Evolutionary conservation across 176 grass and related monocot species (phyloP).

Genomic region (Secale cereale): DNA sequence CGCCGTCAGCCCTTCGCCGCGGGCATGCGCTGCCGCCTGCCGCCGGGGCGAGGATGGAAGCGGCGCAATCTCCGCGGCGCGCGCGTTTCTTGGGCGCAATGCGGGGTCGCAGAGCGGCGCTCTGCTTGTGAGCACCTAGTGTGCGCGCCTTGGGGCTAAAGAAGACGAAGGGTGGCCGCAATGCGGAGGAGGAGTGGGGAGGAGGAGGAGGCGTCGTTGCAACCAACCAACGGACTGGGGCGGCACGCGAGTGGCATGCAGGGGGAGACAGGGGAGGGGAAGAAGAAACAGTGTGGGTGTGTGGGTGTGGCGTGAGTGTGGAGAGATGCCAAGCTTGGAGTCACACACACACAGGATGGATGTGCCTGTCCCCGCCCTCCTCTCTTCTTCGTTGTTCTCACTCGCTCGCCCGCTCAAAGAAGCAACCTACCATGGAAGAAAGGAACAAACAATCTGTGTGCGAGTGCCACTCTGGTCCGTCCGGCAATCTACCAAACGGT

Average conservation of each 20-base stretch:
- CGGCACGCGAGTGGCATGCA: not conserved
- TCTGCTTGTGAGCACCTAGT: not conserved
- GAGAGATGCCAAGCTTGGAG: constrained; percentile 51
- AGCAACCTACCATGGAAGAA: not conserved
- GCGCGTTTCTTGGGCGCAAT: not conserved
- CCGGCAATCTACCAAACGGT: too few relatives aligned
- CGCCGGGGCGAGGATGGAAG: not conserved
- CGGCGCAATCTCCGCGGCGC: not conserved
- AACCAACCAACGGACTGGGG: constrained; percentile 8
- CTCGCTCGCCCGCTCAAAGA: not conserved
- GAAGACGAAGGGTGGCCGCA: not conserved
- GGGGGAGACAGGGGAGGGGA: not conserved
- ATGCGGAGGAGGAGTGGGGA: not conserved
- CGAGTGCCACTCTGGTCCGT: too few relatives aligned
- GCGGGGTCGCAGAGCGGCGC: not conserved
- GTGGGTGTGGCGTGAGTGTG: not conserved
- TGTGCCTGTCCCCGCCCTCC: not conserved
- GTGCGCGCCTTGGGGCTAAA: not conserved
- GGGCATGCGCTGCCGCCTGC: not conserved
- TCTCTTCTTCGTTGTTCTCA: too few relatives aligned
- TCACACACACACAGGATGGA: constrained; percentile 34
- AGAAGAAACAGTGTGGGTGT: constrained; percentile 18
- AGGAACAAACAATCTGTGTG: not conserved
- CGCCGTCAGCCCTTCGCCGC: not conserved
- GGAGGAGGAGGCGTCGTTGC: not conserved